Conservation (phyloP, 371 early-diverging fungal species). For the Syncephalastrum monosporum region DNA sequence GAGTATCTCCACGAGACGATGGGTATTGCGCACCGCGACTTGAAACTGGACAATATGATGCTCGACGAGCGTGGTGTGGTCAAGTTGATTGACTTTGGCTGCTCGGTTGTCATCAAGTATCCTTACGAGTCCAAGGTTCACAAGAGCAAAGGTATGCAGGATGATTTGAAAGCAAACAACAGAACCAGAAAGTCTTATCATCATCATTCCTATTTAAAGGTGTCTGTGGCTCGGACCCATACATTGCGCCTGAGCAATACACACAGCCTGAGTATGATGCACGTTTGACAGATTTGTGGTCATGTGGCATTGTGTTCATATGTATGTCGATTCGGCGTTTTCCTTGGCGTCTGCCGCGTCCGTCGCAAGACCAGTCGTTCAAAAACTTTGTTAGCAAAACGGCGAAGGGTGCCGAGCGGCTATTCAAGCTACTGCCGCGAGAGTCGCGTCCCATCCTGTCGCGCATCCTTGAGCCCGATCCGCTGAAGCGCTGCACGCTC, state of each 20-base stretch:
- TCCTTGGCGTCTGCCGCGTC: conserved; percentile 62
- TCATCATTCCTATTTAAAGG: conserved; percentile 17
- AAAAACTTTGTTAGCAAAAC: conserved; percentile 35
- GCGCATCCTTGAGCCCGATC: conserved; percentile 50
- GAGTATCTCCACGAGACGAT: conserved; percentile 66
- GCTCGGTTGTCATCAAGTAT: conserved; percentile 70
- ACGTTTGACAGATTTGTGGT: conserved; percentile 67
- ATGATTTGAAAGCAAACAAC: background rate
- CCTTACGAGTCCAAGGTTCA: conserved; percentile 52
- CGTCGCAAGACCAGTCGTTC: conserved; percentile 44
- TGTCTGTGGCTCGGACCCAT: conserved; percentile 59
- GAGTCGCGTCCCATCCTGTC: conserved; percentile 38
- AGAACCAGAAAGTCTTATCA: background rate
- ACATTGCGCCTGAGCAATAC: conserved; percentile 61
- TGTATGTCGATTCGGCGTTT: conserved; percentile 68
- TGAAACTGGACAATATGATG: conserved; percentile 84
- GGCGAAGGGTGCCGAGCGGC: conserved; percentile 35
- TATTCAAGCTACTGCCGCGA: conserved; percentile 48
- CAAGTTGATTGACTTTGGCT: conserved; percentile 95
- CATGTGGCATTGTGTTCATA: conserved; percentile 67
- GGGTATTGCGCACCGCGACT: conserved; percentile 84
- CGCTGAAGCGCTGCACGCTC: conserved; percentile 47
- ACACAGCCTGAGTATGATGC: conserved; percentile 55
- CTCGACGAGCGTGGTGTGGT: conserved; percentile 65
- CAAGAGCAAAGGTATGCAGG: conserved; percentile 21